Conservation (phyloP, 2,329 filamentous ascomycete genomes). For the Diaporthe ampelina region DNA sequence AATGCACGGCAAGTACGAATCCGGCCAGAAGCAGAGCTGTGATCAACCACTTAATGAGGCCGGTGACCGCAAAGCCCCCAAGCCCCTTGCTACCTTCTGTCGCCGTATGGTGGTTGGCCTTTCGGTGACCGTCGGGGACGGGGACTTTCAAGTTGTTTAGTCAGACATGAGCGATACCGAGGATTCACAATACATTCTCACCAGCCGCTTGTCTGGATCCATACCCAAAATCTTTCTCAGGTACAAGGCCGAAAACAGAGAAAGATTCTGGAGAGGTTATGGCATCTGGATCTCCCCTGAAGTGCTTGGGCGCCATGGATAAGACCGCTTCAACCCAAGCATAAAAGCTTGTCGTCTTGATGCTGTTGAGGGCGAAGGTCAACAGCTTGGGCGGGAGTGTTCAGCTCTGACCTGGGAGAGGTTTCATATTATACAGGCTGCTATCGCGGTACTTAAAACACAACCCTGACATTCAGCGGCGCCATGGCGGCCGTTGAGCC, state of each 20-base stretch:
- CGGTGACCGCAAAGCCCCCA: background rate
- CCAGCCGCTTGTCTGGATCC: background rate
- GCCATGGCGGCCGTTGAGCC: background rate
- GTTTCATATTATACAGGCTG: constrained; percentile 4
- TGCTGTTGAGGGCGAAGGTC: background rate
- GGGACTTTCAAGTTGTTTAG: background rate
- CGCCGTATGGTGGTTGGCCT: no score
- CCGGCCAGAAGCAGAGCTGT: constrained; percentile 2
- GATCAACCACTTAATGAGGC: background rate
- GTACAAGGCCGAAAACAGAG: background rate
- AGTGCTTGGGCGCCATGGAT: background rate
- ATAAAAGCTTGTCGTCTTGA: background rate
- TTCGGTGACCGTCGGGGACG: background rate
- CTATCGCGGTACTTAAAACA: constrained; percentile 3
- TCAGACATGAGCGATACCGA: background rate
- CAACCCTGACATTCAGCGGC: background rate
- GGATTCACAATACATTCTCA: background rate
- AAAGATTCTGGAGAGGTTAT: constrained; percentile 1
- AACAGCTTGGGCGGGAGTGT: background rate
- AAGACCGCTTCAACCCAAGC: background rate
- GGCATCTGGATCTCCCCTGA: background rate
- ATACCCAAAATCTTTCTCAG: background rate
- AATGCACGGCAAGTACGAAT: background rate
- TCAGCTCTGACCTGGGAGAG: background rate
- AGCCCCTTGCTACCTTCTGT: background rate